Evolutionary conservation across 257 asterid genomes (phyloP), one percentile per base, ranked within the genome.

Genomic region (Jacaranda mimosifolia): DNA sequence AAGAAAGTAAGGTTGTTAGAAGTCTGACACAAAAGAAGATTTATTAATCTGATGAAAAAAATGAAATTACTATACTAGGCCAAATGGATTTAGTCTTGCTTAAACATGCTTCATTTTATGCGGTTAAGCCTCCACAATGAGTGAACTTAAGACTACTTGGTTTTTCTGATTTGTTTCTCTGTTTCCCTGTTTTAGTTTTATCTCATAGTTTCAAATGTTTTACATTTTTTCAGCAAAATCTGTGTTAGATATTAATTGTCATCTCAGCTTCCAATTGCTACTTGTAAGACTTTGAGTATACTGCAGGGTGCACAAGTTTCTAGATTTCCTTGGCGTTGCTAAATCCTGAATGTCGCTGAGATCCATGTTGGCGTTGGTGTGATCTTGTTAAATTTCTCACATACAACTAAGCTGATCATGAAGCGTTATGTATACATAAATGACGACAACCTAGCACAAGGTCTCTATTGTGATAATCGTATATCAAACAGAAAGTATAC

Each of bases 401-500:
- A 53, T 81, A 85, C 82, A 48, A 72, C 68, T 67, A 58, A 63
- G 73, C 75, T 75, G 85, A 88, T 51, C 78, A 96, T 96, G 99
- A 96, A 91, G 96, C 97, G 99, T 10, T 86, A 72, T 82, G 96
- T 93, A 18, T 91, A 93, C 87, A 88, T 96, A 78, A 92, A 91
- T 70, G 98, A 96, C 26, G 97, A 96, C 71, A 90, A 84, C 83
- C 83, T 86, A 73, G 84, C 96, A 21, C 85, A 86, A 71, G 94
- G 87, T 79, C 79, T 87, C 62, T 89, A 90, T 83, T 85, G 94
- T 81, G 98, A 91, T 86, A 96, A 96, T 82, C 98, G 97, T 60
- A 91, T 96, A 83, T 96, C 99, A 32, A 96, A 96, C 87, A 85
- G 94, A 77, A 96, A 96, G 87, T 96, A 96, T 79, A 96, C 98